Evolutionary conservation across 73 alveolate species (phyloP).

Genomic region (Tetrahymena elliotti): DNA sequence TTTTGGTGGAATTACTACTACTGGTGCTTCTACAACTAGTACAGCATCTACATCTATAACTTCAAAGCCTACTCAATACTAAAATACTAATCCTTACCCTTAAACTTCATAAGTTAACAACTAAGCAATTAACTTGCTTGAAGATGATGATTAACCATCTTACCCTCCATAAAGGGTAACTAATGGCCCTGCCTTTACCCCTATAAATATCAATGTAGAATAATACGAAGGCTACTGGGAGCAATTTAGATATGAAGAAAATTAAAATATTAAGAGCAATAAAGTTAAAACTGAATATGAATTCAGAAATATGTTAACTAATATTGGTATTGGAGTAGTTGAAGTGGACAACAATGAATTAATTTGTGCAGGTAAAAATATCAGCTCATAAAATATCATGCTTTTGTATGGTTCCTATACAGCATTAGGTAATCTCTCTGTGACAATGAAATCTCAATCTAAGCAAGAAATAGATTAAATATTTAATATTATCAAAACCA

Average conservation of each 20-base stretch:
- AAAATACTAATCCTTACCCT: not conserved
- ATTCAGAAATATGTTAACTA: slow-evolving; percentile 10
- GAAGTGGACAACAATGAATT: slow-evolving; percentile 24
- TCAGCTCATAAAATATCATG: slow-evolving; percentile 3
- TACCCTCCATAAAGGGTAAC: not conserved
- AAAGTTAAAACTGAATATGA: slow-evolving; percentile 18
- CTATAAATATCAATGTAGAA: slow-evolving; percentile 17
- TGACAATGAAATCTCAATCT: slow-evolving; percentile 10
- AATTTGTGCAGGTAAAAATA: slow-evolving; percentile 36
- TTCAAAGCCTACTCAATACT: not conserved
- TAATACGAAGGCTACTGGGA: slow-evolving; percentile 28
- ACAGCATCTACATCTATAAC: not conserved
- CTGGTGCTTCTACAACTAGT: not conserved
- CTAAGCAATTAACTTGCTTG: slow-evolving; percentile 1
- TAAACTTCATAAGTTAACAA: not conserved
- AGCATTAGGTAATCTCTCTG: not conserved
- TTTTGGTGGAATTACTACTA: not conserved
- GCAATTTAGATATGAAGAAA: not conserved
- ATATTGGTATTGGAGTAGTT: slow-evolving; percentile 16
- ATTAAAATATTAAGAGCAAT: not conserved
- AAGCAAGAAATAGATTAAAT: not conserved
- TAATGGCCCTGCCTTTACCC: not conserved
- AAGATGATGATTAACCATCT: not conserved
- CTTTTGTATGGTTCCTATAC: slow-evolving; percentile 27
- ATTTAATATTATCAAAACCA: not conserved